Base-by-base conservation (phyloP, 306 rosid genomes). In the Urtica urens region DNA sequence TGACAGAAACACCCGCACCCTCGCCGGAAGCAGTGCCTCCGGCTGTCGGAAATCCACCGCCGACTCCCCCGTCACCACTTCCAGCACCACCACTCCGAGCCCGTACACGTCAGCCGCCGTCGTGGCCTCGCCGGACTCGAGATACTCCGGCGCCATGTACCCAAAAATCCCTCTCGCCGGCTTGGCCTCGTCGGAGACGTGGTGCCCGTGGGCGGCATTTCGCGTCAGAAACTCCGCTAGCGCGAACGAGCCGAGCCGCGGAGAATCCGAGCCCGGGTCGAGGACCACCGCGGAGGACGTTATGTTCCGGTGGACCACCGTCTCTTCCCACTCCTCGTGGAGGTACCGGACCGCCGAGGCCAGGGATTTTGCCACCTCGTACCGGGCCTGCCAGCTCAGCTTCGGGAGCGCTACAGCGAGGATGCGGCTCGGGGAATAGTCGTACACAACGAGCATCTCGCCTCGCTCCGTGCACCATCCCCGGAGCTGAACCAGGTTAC, bases 401-500 rank as follows among this genome's bases (percentile, higher is more conserved):
- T 67, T 42, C 20, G 74, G 60, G 55, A 88, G 95, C 38, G 51
- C 60, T 64, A 78, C 79, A 38, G 93, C 78, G 19, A 88, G 73
- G 33, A 78, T 73, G 31, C 90, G 87, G 26, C 69, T 79, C n/a
- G 81, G 77, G 2, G 94, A 74, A 76, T 84, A 84, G 40, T 88
- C 97, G 29, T 88, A 88, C 44, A 88, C 79, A 53, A 88, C 95
- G 16, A 90, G 97, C 97, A 88, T 88, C 68, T 88, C 95, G 6
- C 97, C 97, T 65, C 79, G 95, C 67, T 88, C 97, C 0, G 95
- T 88, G 70, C 97, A 88, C 97, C 97, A 88, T 18, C 97, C 97
- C 0, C 95, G 90, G 35, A 88, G 97, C 47, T 88, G 95, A 8
- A 88, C 79, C 60, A 88, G 53, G 64, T 84, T 88, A 53, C 97